These are phyloP conservation scores for Oidiodendron maius DNA, from an alignment of 495 filamentous ascomycete species.

Conservation along the genomic window DNA sequence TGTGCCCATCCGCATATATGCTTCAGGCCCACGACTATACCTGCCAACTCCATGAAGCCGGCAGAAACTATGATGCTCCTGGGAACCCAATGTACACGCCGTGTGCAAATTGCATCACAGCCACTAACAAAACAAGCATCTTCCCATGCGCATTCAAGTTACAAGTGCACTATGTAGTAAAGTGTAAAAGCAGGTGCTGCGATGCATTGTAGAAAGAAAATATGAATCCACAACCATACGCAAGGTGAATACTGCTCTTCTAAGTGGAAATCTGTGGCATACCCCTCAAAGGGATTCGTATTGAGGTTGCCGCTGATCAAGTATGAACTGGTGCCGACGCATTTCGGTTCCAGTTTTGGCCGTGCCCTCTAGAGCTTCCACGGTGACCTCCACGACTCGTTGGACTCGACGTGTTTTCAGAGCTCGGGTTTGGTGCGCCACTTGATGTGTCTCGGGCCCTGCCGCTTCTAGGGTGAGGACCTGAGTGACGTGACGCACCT, in stretches of 20 bases:
- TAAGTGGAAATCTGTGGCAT: background rate
- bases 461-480: conserved; percentile 19
- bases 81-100: conserved; percentile 18
- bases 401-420: conserved; percentile 12
- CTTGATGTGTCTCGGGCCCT: conserved; percentile 18
- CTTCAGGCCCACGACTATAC: background rate
- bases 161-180: conserved; percentile 1
- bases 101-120: conserved; percentile 19
- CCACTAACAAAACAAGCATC: conserved; percentile 18
- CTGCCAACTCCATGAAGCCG: background rate
- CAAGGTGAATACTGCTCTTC: conserved; percentile 6
- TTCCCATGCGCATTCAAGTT: conserved; percentile 11
- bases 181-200: conserved; percentile 4
- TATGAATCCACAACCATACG: conserved; percentile 10
- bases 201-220: conserved; percentile 12
- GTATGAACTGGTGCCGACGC: conserved; percentile 19
- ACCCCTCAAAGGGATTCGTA: too few species aligned
- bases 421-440: conserved; percentile 16
- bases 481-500: conserved; percentile 23
- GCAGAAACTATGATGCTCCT: background rate
- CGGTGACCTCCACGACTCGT: conserved; percentile 12
- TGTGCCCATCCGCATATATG: background rate
- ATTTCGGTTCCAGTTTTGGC: conserved; percentile 17
- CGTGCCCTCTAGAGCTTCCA: conserved; percentile 13
- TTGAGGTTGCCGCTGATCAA: conserved; percentile 9